Evolutionary conservation across 768 basidiomycete species (phyloP).

Genomic region (Trametes gibbosa): DNA sequence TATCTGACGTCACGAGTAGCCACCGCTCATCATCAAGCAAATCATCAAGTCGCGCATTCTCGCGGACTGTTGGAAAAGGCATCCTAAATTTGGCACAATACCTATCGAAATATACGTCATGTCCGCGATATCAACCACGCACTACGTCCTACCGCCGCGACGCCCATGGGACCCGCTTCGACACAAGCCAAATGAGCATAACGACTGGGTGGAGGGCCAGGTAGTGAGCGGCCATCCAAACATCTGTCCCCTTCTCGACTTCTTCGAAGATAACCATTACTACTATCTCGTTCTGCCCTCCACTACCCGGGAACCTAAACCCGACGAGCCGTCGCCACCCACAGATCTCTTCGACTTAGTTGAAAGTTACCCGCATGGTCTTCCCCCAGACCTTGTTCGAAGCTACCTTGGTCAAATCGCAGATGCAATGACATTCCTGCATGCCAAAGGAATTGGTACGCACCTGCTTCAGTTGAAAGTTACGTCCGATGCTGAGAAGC

Average conservation of each 20-base stretch:
- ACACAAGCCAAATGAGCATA: constrained; percentile 27
- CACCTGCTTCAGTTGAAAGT: not conserved
- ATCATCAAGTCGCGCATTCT: constrained; percentile 98
- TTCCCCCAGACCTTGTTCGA: constrained; percentile 70
- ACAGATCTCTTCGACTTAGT: constrained; percentile 96
- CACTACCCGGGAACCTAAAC: constrained; percentile 56
- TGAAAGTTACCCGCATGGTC: constrained; percentile 82
- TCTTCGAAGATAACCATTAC: constrained; percentile 95
- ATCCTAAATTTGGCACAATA: constrained; percentile 91
- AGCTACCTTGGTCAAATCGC: constrained; percentile 92
- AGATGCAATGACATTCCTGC: constrained; percentile 86
- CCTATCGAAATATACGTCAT: constrained; percentile 97
- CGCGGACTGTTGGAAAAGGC: constrained; percentile 99
- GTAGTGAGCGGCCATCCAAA: constrained; percentile 89
- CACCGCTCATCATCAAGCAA: constrained; percentile 93
- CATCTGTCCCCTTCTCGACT: constrained; percentile 91
- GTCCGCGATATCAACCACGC: constrained; percentile 82
- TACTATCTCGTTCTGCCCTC: constrained; percentile 93
- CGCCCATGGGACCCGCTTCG: constrained; percentile 85
- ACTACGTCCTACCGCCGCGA: constrained; percentile 72
- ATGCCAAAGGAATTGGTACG: constrained; percentile 87
- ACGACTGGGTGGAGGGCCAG: constrained; percentile 67
- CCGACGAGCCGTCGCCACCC: constrained; percentile 52
- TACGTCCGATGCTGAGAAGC: not conserved
- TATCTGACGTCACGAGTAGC: constrained; percentile 42